Evolutionary conservation across 192 early-diverging fungal genomes (phyloP).

Genomic region (Diversispora eburnea): DNA sequence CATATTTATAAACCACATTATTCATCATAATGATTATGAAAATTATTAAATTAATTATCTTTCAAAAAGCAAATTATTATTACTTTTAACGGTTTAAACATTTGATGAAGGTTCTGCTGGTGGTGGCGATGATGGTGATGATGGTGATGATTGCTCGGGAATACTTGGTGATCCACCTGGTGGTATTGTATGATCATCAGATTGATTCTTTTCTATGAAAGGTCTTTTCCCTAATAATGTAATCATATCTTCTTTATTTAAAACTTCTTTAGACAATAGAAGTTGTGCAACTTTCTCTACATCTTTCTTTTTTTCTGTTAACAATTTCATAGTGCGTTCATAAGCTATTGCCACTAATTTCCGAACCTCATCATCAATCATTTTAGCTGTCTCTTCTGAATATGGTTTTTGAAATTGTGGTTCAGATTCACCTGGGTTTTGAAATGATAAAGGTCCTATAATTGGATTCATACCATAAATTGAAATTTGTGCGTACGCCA

Average conservation of each 20-base stretch:
- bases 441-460: slow-evolving; percentile 85
- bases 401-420: slow-evolving; percentile 92
- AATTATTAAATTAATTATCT: too few species aligned
- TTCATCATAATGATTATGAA: too few species aligned
- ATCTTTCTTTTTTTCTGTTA: slow-evolving; percentile 78
- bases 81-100: too few species aligned
- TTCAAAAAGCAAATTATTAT: too few species aligned
- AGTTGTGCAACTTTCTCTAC: slow-evolving; percentile 91
- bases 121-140: too few species aligned
- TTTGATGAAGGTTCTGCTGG: too few species aligned
- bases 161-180: neutral
- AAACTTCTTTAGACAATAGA: slow-evolving; percentile 95
- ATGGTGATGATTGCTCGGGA: too few species aligned
- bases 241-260: slow-evolving; percentile 96
- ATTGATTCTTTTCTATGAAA: slow-evolving; percentile 69
- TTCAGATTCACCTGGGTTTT: slow-evolving; percentile 61
- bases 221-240: slow-evolving; percentile 79
- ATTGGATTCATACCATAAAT: slow-evolving; percentile 92
- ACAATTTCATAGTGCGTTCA: slow-evolving; percentile 73
- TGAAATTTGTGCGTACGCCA: slow-evolving; percentile 94
- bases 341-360: slow-evolving; percentile 79
- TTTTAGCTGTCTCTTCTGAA: slow-evolving; percentile 85
- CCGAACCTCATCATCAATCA: slow-evolving; percentile 96
- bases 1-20: too few species aligned
- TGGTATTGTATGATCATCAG: slow-evolving; percentile 52